Base-by-base conservation (phyloP, 108 stramenopile species). In the Hondaea fermentalgiana region DNA sequence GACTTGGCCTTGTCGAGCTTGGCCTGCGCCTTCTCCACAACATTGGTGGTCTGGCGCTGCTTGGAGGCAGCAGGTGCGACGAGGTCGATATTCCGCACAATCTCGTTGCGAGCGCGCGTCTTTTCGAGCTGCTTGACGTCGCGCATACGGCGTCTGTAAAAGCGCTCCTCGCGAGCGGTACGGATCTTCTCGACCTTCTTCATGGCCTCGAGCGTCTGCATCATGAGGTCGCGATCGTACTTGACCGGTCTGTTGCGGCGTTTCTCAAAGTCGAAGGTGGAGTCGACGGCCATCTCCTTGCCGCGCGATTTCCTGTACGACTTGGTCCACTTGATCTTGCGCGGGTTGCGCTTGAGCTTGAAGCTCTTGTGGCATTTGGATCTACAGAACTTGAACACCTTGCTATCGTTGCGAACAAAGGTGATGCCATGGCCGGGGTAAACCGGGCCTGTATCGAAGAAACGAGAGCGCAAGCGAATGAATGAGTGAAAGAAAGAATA, bases 301-400 rank as follows among this genome's bases (percentile, higher is more conserved):
- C 93, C 93, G 12, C 89, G 93, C 5, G 98, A 97, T 89, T 97
- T 98, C 58, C 98, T 96, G 91, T 95, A 99, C 72, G 98, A 98
- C 94, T 99, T 99, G 49, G 99, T 99, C 99, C 99, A 99, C 72
- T 96, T 96, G 19, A 98, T 96, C 94, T 99, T 99, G 55, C 99
- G 95, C 8, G 99, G 99, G 90, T 99, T 99, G 89, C 98, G 95
- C 92, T 99, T 99, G 93, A 97, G 97, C 88, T 97, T 97, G 91
- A 99, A 99, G 90, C 97, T 97, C 58, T 96, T 95, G 94, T 98
- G 98, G 93, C 99, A 99, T 94, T 99, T 99, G 25, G 98, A 98
- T 47, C 99, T 96, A 90, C 99, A 99, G 93, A 99, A 99, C 23
- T 96, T 96, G 89, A 99, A 99, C 87, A 91, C 95, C 93, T 99